Percentiles rank a stretch among this genome's conserved stretches.
These are phyloP conservation scores for Anisodus acutangulus DNA, from an alignment of 257 asterid genomes.

Conservation along the genomic window DNA sequence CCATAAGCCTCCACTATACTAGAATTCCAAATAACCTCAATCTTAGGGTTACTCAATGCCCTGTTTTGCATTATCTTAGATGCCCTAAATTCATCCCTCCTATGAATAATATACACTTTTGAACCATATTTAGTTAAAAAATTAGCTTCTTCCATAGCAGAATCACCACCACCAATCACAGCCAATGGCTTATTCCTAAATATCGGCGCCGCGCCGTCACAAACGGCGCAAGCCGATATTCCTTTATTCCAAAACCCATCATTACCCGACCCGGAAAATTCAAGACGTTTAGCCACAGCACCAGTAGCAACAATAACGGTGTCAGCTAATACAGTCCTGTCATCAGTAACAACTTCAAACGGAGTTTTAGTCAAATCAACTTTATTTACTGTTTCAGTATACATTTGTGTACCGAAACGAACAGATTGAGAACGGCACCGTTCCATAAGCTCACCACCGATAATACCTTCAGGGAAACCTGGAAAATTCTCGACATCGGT, in stretches of 20 bases:
- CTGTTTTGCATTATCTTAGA: conserved; percentile 90
- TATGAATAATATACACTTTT: conserved; percentile 80
- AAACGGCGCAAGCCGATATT: conserved; percentile 93
- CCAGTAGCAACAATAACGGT: conserved; percentile 84
- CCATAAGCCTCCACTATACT: conserved; percentile 80
- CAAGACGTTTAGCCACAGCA: conserved; percentile 80
- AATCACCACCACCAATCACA: conserved; percentile 97
- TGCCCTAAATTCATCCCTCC: conserved; percentile 88
- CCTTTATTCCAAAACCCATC: conserved; percentile 81
- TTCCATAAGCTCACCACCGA: conserved; percentile 77
- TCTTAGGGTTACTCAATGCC: conserved; percentile 67
- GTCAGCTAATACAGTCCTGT: conserved; percentile 73
- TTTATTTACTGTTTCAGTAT: conserved; percentile 73
- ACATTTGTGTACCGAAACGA: conserved; percentile 68
- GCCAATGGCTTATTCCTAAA: conserved; percentile 82
- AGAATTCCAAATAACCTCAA: conserved; percentile 79
- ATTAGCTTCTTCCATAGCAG: conserved; percentile 97
- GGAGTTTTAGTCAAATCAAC: conserved; percentile 71
- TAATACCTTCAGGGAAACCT: conserved; percentile 83
- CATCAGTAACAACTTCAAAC: conserved; percentile 58
- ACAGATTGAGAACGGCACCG: conserved; percentile 64
- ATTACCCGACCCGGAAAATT: conserved; percentile 66
- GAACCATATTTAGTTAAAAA: conserved; percentile 89
- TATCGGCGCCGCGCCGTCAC: conserved; percentile 94
- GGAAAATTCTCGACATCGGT: conserved; percentile 96